These are phyloP conservation scores for Prunus persica DNA, from an alignment of 306 rosid species.

Conservation along the genomic window DNA sequence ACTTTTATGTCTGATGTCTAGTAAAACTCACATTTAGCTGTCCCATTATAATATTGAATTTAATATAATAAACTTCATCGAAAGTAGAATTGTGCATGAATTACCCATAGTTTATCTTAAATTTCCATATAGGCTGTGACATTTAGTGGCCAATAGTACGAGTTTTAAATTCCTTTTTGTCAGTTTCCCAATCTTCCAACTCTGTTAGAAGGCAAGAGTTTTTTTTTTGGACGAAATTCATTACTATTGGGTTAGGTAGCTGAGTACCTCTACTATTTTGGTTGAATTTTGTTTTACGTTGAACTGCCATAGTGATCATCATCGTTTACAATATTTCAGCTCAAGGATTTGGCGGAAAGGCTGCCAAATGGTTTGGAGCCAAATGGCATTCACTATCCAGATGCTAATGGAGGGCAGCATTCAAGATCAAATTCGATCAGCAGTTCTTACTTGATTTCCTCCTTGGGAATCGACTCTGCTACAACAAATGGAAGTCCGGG, in stretches of 20 bases:
- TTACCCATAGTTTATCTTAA: neutral
- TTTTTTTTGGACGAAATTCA: neutral
- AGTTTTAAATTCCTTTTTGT: neutral
- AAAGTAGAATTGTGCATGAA: neutral
- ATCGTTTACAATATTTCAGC: conserved; percentile 47
- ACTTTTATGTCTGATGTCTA: conserved; percentile 2
- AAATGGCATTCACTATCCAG: conserved; percentile 54
- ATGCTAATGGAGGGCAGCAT: conserved; percentile 47
- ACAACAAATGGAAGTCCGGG: conserved; percentile 35
- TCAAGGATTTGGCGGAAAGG: conserved; percentile 90
- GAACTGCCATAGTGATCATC: conserved; percentile 22
- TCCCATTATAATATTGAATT: neutral
- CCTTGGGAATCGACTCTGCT: conserved; percentile 52
- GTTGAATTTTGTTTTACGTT: neutral
- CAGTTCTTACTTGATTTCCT: conserved; percentile 58
- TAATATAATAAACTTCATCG: neutral
- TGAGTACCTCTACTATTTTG: neutral
- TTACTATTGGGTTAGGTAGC: neutral
- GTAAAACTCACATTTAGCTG: neutral
- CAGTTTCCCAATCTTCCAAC: neutral
- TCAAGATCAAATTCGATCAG: conserved; percentile 62
- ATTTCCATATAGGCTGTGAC: neutral
- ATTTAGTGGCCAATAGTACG: neutral
- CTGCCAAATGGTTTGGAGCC: conserved; percentile 67
- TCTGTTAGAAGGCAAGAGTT: neutral